Percentiles rank a stretch among this genome's conserved stretches.
These are phyloP conservation scores for Cyberlindnera saturnus DNA, from an alignment of 805 yeast genomes.

Conservation along the genomic window DNA sequence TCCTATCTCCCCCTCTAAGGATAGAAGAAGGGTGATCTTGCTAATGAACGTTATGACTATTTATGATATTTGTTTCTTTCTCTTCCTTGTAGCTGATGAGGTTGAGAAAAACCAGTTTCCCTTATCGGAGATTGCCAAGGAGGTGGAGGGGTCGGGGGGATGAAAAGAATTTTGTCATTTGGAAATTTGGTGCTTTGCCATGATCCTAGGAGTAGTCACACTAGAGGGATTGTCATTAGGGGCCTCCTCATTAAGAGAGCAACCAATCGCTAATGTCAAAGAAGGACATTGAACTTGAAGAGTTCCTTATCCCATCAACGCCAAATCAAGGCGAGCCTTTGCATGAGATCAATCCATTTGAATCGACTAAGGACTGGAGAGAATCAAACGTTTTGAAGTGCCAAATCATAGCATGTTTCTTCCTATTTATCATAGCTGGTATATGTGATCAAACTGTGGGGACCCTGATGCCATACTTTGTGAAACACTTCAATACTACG, in stretches of 20 bases:
- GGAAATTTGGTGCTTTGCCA: no score
- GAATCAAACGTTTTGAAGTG: conserved; percentile 32
- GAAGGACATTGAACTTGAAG: conserved; percentile 6
- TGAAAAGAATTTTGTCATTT: no score
- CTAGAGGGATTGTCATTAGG: no score
- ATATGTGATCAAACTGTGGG: conserved; percentile 58
- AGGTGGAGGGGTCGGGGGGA: no score
- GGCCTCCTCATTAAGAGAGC: background rate
- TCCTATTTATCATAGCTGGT: conserved; percentile 43
- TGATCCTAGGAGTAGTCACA: no score
- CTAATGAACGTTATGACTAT: background rate
- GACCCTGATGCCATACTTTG: conserved; percentile 47
- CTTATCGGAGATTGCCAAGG: no score
- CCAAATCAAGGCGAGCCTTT: background rate
- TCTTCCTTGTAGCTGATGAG: background rate
- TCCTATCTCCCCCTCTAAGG: no score
- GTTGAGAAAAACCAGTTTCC: no score
- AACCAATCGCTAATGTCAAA: background rate
- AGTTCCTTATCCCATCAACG: conserved; percentile 8
- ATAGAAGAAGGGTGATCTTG: no score
- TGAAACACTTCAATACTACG: conserved; percentile 39
- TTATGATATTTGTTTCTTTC: background rate
- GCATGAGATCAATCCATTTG: background rate
- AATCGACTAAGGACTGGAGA: conserved; percentile 18
- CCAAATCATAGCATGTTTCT: conserved; percentile 37